Conservation (phyloP, 495 filamentous ascomycete genomes). For the Hypoxylon intermedium region DNA sequence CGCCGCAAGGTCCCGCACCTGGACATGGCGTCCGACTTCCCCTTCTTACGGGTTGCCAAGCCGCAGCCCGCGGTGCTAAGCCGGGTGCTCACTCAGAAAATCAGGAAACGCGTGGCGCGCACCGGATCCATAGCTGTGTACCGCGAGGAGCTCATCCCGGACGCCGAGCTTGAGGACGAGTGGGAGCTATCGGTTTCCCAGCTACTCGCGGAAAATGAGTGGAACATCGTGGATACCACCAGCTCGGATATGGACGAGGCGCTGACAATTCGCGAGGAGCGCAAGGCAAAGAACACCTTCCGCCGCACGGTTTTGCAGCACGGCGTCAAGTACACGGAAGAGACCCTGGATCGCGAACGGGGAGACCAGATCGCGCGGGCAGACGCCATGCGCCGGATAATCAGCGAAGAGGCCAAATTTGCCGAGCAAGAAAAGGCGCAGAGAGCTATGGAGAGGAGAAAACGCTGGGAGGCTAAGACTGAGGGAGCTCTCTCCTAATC, state of each 20-base stretch:
- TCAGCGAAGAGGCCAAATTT: conserved; percentile 54
- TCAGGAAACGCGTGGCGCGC: conserved; percentile 48
- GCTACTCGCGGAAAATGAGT: conserved; percentile 1
- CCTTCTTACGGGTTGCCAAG: conserved; percentile 74
- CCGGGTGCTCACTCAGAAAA: conserved; percentile 61
- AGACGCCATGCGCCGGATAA: conserved; percentile 55
- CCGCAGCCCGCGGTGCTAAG: conserved; percentile 68
- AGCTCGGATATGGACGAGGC: conserved; percentile 25
- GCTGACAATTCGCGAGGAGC: background rate
- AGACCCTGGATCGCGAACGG: conserved; percentile 26
- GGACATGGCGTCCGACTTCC: conserved; percentile 64
- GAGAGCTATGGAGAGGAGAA: conserved; percentile 15
- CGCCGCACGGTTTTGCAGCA: background rate
- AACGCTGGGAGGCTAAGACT: conserved; percentile 25
- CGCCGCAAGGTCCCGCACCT: conserved; percentile 67
- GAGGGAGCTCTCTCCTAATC: no score
- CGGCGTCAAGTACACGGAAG: conserved; percentile 21
- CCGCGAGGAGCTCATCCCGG: conserved; percentile 41
- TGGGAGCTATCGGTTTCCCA: conserved; percentile 58
- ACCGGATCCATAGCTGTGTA: conserved; percentile 24
- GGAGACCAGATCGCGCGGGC: conserved; percentile 48
- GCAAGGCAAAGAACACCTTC: conserved; percentile 2
- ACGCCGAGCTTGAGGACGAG: conserved; percentile 63
- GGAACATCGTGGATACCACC: no score
- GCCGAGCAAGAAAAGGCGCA: conserved; percentile 50